A percentile compares a stretch with the other conserved stretches of the same genome.
phyloP scores from a whole-genome alignment of 1,284 basidiomycete genomes.

The Cystobasidium slooffiae region DNA sequence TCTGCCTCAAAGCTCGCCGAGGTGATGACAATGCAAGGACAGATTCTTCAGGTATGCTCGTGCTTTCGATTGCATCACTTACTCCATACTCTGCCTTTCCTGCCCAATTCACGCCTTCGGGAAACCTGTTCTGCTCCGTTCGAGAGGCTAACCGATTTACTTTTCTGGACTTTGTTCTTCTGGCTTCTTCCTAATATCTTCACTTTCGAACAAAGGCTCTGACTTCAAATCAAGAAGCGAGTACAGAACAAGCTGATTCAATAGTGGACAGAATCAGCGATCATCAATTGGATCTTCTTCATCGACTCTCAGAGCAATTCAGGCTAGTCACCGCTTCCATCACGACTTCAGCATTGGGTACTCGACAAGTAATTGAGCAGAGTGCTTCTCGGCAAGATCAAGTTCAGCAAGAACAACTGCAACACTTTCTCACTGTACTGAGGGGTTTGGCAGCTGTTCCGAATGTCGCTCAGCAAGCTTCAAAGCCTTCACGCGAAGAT shows the following conservation, averaged over 20 bases:
- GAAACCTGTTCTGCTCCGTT: not conserved
- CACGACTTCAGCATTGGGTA: not conserved
- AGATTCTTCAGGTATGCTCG: not conserved
- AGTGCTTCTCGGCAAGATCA: not conserved
- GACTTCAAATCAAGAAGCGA: not conserved
- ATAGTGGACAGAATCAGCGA: conserved; percentile 13
- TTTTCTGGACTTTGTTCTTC: no score
- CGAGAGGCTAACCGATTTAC: no score
- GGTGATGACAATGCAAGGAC: not conserved
- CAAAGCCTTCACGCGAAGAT: not conserved
- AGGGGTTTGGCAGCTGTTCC: not conserved
- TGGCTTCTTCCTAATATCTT: no score
- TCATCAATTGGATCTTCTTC: conserved; percentile 17
- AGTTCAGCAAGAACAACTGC: not conserved
- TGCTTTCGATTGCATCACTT: not conserved
- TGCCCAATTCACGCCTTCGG: not conserved
- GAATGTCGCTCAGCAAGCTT: not conserved
- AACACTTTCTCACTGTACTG: not conserved
- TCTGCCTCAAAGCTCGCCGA: conserved; percentile 5
- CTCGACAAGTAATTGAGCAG: conserved; percentile 7
- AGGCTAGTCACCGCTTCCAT: conserved; percentile 21
- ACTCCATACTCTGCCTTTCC: not conserved
- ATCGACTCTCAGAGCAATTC: conserved; percentile 26
- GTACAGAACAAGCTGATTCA: conserved; percentile 4
- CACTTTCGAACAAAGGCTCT: not conserved